Conservation (phyloP, 1,284 basidiomycete species). For the Rhodotorula glutinis region DNA sequence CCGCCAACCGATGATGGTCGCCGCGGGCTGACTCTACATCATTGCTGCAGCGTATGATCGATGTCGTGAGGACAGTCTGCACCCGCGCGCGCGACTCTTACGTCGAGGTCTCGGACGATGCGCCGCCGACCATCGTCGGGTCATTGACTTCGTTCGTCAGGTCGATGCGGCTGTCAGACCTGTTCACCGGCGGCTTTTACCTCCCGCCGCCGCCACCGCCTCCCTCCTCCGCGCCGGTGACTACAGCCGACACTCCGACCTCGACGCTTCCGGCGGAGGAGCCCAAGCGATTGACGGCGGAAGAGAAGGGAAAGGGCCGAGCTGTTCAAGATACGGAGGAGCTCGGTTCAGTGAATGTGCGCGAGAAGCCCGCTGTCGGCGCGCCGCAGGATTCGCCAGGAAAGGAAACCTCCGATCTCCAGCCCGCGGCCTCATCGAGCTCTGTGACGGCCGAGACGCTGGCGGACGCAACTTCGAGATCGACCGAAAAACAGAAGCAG, state of each 20-base stretch:
- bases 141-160: slow-evolving; percentile 38
- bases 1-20: neutral
- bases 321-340: no score
- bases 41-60: slow-evolving; percentile 22
- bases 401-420: neutral
- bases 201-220: slow-evolving; percentile 6
- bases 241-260: neutral
- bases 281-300: neutral
- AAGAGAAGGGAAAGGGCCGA: neutral
- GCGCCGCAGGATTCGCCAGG: neutral
- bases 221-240: neutral
- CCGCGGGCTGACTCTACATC: no score
- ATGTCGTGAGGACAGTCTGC: slow-evolving; percentile 23
- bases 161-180: slow-evolving; percentile 25
- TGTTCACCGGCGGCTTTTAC: slow-evolving; percentile 22
- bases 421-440: neutral
- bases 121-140: slow-evolving; percentile 36
- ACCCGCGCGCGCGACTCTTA: slow-evolving; percentile 23
- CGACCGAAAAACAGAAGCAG: neutral
- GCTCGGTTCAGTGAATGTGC: no score
- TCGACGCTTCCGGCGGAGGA: no score
- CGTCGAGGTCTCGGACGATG: slow-evolving; percentile 39
- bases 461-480: neutral
- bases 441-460: neutral
- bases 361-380: neutral